Base-by-base conservation (phyloP, 768 basidiomycete species). In the Kwoniella sp. region DNA sequence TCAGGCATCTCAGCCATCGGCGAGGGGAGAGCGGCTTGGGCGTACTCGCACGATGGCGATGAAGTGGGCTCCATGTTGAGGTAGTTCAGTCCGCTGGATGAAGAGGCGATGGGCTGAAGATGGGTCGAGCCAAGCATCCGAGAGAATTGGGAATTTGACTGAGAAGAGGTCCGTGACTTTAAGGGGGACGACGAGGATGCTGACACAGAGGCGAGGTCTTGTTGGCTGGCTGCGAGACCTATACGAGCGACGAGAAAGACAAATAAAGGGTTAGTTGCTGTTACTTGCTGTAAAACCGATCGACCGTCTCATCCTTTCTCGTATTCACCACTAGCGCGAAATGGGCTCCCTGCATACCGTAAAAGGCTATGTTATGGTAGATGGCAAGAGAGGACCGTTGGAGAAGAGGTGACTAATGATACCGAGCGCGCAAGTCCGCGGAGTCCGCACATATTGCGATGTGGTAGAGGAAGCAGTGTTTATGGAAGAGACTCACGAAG, bases 1-100 rank as follows among this genome's bases (percentile, higher is more conserved):
- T 58, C 57, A n/a, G 48, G 38, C 22, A 20, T n/a, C 0, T 52
- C 63, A 31, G 56, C 48, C 15, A 58, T 26, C 20, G 63, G 63
- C 48, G 57, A 65, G 17, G 57, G 45, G 8, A 59, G 51, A 15
- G 56, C 60, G 8, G 60, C 60, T 5, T 50, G n/a, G 22, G 66
- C 66, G 22, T 55, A 41, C 20, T 67, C 66, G 23, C 25, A 41
- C 7, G 48, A 67, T 22, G 60, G 55, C n/a, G 45, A 57, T 20
- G 63, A 17, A n/a, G 61, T 51, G 11, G 66, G 67, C 58, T 68
- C 62, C 29, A 59, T 52, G 58, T 73, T 73, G 48, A 70, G 69
- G 62, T 73, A 73, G 11, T 54, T 45, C 28, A 64, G 31, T 29
- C 72, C 69, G 31, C 66, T 66, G 1, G 72, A 73, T 0, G 72